phyloP scores from a whole-genome alignment of 2,329 filamentous ascomycete species.

The Aspergillus nomiae region DNA sequence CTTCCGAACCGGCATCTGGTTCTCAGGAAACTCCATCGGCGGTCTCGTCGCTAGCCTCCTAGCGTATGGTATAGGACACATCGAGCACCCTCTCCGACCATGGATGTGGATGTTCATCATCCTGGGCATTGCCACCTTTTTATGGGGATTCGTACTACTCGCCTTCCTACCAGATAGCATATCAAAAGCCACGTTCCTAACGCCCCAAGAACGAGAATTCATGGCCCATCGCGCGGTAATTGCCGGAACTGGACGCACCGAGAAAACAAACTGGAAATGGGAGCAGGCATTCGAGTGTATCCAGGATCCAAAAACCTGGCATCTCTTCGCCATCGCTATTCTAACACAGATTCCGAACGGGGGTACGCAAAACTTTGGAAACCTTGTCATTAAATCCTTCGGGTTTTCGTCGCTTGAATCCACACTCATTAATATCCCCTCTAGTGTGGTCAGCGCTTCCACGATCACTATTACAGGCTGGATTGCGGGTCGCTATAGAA shows the following conservation, averaged over 20 bases:
- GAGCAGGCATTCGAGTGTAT: constrained; percentile 58
- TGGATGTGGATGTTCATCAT: constrained; percentile 64
- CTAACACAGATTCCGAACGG: constrained; percentile 61
- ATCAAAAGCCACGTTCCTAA: constrained; percentile 60
- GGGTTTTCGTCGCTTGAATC: constrained; percentile 58
- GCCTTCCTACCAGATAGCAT: constrained; percentile 56
- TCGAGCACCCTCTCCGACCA: constrained; percentile 48
- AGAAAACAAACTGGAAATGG: constrained; percentile 50
- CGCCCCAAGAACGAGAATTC: constrained; percentile 53
- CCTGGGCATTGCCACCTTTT: constrained; percentile 53
- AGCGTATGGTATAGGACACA: constrained; percentile 59
- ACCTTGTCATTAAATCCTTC: constrained; percentile 59
- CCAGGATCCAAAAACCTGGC: constrained; percentile 62
- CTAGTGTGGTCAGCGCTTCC: constrained; percentile 50
- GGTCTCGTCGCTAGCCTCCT: constrained; percentile 31
- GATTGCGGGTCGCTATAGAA: constrained; percentile 9
- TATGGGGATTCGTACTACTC: constrained; percentile 54
- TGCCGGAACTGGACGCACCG: constrained; percentile 19
- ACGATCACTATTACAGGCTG: constrained; percentile 16
- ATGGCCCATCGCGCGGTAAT: constrained; percentile 20
- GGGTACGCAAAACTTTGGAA: constrained; percentile 48
- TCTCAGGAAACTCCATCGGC: constrained; percentile 33
- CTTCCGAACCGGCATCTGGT: constrained; percentile 58
- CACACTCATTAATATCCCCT: constrained; percentile 59
- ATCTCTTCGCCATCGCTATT: constrained; percentile 57